These are phyloP conservation scores for Fusarium sp. DNA, from an alignment of 2,329 filamentous ascomycete genomes.

Conservation along the genomic window DNA sequence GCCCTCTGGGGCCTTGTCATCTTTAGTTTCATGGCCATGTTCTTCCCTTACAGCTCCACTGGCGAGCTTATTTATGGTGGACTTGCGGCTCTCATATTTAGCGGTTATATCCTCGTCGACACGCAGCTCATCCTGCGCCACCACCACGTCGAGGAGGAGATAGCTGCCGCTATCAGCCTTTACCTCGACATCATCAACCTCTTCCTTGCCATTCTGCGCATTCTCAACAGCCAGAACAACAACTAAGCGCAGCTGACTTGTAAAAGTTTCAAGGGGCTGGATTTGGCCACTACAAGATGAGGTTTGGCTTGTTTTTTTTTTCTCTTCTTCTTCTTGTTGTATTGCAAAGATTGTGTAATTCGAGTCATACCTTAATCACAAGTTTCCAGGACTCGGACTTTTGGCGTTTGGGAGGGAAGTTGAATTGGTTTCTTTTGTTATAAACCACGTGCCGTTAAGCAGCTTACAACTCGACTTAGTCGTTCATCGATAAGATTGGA, in stretches of 20 bases:
- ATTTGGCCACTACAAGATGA: neutral
- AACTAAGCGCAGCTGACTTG: slow-evolving; percentile 63
- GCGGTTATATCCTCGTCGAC: slow-evolving; percentile 93
- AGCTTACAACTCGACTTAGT: neutral
- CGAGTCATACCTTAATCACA: neutral
- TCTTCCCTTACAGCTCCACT: slow-evolving; percentile 85
- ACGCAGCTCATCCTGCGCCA: slow-evolving; percentile 95
- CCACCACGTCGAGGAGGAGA: slow-evolving; percentile 98
- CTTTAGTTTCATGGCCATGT: slow-evolving; percentile 91
- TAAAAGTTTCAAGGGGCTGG: neutral
- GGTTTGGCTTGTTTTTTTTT: neutral
- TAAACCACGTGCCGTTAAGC: neutral
- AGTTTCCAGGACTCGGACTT: neutral
- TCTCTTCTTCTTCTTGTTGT: neutral
- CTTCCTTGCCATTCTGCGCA: slow-evolving; percentile 93
- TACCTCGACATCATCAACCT: slow-evolving; percentile 98
- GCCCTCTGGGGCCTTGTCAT: slow-evolving; percentile 88
- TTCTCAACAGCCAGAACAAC: slow-evolving; percentile 94
- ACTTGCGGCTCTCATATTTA: slow-evolving; percentile 86
- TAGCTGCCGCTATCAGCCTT: slow-evolving; percentile 91
- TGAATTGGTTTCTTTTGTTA: slow-evolving; percentile 8
- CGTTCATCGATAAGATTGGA: slow-evolving; percentile 1
- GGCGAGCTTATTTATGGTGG: slow-evolving; percentile 87
- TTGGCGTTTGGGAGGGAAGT: slow-evolving; percentile 17
- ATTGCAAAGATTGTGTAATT: slow-evolving; percentile 9